Percentiles rank a stretch among this genome's conserved stretches.
Evolutionary conservation across 306 rosid genomes (phyloP).

Genomic region (Vigna nakashimae): DNA sequence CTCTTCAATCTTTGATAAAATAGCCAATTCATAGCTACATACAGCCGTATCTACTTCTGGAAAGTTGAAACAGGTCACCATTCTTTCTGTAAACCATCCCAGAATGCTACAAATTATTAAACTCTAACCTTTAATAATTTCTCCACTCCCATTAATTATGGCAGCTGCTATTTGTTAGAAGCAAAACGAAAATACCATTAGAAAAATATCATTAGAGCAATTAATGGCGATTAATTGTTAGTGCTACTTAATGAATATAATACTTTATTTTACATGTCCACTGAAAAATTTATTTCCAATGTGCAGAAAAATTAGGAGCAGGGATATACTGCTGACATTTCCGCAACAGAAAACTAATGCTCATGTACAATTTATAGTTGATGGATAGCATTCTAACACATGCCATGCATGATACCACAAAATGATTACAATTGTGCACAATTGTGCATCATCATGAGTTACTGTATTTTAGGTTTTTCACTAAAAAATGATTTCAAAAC

Average conservation of each 20-base stretch:
- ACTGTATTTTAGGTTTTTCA: neutral
- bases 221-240: neutral
- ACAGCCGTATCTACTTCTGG: constrained; percentile 38
- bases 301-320: neutral
- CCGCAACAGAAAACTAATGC: neutral
- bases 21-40: constrained; percentile 39
- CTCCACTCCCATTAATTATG: constrained; percentile 3
- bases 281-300: neutral
- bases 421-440: neutral
- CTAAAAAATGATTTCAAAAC: constrained; percentile 10
- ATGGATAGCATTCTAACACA: neutral
- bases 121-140: constrained; percentile 28
- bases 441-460: neutral
- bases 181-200: neutral
- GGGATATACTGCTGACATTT: neutral
- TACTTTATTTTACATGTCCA: neutral
- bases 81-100: constrained; percentile 43
- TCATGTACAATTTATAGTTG: neutral
- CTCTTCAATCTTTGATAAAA: constrained; percentile 32
- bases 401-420: constrained; percentile 1
- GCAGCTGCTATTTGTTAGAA: constrained; percentile 2
- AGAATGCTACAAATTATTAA: constrained; percentile 14
- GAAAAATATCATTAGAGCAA: neutral
- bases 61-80: constrained; percentile 42
- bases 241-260: neutral